Evolutionary conservation across 2,329 filamentous ascomycete species (phyloP), one percentile per base, ranked within the genome.

Genomic region (Allantophomopsis cytisporea): DNA sequence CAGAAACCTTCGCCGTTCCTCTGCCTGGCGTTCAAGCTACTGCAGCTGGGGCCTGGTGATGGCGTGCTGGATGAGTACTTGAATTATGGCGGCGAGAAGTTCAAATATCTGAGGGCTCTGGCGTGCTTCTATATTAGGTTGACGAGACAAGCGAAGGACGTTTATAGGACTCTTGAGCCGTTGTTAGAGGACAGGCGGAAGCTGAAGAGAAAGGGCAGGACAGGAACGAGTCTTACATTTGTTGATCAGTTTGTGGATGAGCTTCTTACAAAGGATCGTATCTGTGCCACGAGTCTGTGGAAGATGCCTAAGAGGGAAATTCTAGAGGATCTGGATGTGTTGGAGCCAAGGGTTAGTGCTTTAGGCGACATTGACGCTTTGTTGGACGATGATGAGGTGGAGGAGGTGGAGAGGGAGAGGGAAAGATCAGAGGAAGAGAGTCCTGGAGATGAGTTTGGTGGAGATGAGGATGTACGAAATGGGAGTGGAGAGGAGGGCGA

Each of bases 211-310:
- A 73, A 83, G 50, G 81, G 78, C 12, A 75, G 86, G 46, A 74
- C 76, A 20, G 83, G 83, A 2, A 88, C 83, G 46, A 69, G 65
- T 11, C 58, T 98, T 50, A 91, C 85, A 2, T 82, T 74, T 53
- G 68, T 98, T 60, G 91, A 98, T 59, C 80, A 89, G 50, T 96
- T 98, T 57, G 76, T 96, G 40, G 91, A 98, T 58, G 87, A 95
- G 45, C 62, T 98, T 47, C 65, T 98, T 45, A 82, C 75, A 0
- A 94, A 94, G 61, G 85, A 93, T 41, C 72, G 91, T 39, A 80
- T 95, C 0, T 96, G 89, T 55, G 89, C 80, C 31, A 96, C 91
- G 3, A 93, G 80, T 54, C 56, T 98, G 50, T 93, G 86, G 78
- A 94, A 94, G 64, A 72, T 98, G 69, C 84, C 88, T 3, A 77